Percentiles rank a stretch among this genome's conserved stretches.
phyloP scores from a whole-genome alignment of 495 filamentous ascomycete genomes.

The Penicillium salamii region DNA sequence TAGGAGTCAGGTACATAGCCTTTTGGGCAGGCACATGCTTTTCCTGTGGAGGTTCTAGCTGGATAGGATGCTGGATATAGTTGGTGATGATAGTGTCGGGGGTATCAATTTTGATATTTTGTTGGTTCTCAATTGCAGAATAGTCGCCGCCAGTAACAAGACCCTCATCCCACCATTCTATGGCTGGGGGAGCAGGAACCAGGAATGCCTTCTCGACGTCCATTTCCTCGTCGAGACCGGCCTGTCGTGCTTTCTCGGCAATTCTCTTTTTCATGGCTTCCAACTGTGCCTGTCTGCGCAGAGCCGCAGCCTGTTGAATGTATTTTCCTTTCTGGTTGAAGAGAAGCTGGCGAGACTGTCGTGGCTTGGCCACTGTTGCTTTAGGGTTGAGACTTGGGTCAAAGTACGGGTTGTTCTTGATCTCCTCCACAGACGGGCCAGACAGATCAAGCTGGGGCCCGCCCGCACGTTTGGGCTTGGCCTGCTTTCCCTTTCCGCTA shows the following conservation, averaged over 20 bases:
- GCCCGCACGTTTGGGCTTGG: conserved; percentile 58
- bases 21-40: conserved; percentile 74
- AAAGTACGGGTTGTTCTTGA: conserved; percentile 79
- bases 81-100: conserved; percentile 80
- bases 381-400: conserved; percentile 69
- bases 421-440: conserved; percentile 65
- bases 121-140: conserved; percentile 57
- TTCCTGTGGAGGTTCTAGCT: conserved; percentile 86
- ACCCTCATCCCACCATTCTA: conserved; percentile 98
- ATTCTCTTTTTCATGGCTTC: conserved; percentile 94
- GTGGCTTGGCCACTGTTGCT: conserved; percentile 57
- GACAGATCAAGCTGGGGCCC: conserved; percentile 67
- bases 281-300: conserved; percentile 80
- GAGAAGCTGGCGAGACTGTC: conserved; percentile 69
- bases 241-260: conserved; percentile 77
- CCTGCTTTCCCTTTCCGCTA: conserved; percentile 53
- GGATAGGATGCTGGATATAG: conserved; percentile 92
- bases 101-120: conserved; percentile 70
- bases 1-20: conserved; percentile 87
- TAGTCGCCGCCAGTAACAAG: conserved; percentile 74
- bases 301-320: conserved; percentile 84
- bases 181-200: conserved; percentile 75
- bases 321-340: conserved; percentile 99
- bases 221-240: conserved; percentile 85
- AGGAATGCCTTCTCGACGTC: conserved; percentile 86